Percentiles rank a stretch among this genome's conserved stretches.
Conservation (phyloP, 139 green algal species). For the Coelastrella sp. region DNA sequence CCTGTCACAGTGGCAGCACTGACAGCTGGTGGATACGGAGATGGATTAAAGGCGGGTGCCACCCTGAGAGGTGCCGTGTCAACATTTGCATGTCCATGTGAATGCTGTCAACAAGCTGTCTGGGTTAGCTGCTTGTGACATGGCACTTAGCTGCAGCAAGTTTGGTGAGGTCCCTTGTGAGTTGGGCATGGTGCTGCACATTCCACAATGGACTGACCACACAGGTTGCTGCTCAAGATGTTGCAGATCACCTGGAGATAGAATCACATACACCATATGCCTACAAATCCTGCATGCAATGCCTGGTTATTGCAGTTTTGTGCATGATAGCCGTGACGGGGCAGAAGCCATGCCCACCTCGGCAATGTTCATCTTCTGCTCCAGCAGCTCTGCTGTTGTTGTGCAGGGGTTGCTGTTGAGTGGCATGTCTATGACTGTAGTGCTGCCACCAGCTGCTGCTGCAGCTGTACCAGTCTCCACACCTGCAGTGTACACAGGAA, state of each 20-base stretch:
- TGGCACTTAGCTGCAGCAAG: too few species aligned
- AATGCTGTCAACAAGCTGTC: too few species aligned
- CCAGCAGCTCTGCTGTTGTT: constrained; percentile 64
- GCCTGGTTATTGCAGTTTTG: background rate
- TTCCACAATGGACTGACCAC: too few species aligned
- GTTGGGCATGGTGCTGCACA: too few species aligned
- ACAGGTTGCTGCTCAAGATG: too few species aligned
- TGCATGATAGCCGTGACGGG: background rate
- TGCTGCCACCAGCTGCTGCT: constrained; percentile 91
- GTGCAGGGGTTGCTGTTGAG: constrained; percentile 86
- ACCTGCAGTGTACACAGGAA: constrained; percentile 54
- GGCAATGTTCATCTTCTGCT: constrained; percentile 65
- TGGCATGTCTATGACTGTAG: constrained; percentile 96
- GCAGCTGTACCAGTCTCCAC: constrained; percentile 82
- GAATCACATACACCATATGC: too few species aligned
- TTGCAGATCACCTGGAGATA: too few species aligned
- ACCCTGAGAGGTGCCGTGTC: background rate
- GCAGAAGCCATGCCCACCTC: constrained; percentile 42
- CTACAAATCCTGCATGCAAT: background rate
- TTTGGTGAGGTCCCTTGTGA: too few species aligned
- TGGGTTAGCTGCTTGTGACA: too few species aligned
- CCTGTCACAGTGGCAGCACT: constrained; percentile 49
- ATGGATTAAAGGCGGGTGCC: background rate
- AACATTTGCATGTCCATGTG: background rate
- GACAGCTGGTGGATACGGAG: background rate